Evolutionary conservation across 148 eudicot genomes (phyloP).

Genomic region (Polygonum maritimum): DNA sequence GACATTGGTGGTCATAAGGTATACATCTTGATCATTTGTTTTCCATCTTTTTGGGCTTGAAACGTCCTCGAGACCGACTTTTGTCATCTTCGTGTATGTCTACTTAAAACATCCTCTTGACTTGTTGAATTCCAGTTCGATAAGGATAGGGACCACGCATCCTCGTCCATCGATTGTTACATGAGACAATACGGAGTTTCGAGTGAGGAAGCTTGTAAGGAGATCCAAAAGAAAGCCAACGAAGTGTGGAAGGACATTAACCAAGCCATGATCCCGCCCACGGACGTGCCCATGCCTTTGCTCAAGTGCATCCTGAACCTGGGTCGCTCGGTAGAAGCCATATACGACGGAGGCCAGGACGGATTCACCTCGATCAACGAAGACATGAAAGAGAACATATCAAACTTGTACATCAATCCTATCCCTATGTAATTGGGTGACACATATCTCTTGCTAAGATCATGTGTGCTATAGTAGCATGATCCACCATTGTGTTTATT

Average conservation of each 20-base stretch:
- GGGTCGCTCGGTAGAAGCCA: constrained; percentile 8
- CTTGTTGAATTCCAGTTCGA: constrained; percentile 12
- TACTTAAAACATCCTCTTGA: no score
- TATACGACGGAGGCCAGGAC: constrained; percentile 18
- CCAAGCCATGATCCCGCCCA: constrained; percentile 13
- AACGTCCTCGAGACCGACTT: no score
- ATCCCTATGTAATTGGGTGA: not conserved
- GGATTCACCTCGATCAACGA: not conserved
- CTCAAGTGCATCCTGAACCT: constrained; percentile 9
- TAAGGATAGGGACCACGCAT: constrained; percentile 16
- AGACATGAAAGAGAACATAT: not conserved
- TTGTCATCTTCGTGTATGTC: no score
- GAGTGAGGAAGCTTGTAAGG: constrained; percentile 8
- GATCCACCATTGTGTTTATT: no score
- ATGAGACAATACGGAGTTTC: constrained; percentile 12
- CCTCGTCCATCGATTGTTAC: constrained; percentile 18
- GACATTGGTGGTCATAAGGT: constrained; percentile 21
- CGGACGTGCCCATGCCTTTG: constrained; percentile 9
- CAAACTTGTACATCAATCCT: constrained; percentile 2
- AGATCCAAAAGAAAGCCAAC: not conserved
- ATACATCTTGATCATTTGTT: not conserved
- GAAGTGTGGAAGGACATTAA: constrained; percentile 23
- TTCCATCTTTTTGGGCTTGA: no score
- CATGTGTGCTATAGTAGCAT: not conserved
- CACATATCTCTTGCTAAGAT: not conserved